Evolutionary conservation across 2,329 filamentous ascomycete genomes (phyloP).

Genomic region (Aspergillus awamori): DNA sequence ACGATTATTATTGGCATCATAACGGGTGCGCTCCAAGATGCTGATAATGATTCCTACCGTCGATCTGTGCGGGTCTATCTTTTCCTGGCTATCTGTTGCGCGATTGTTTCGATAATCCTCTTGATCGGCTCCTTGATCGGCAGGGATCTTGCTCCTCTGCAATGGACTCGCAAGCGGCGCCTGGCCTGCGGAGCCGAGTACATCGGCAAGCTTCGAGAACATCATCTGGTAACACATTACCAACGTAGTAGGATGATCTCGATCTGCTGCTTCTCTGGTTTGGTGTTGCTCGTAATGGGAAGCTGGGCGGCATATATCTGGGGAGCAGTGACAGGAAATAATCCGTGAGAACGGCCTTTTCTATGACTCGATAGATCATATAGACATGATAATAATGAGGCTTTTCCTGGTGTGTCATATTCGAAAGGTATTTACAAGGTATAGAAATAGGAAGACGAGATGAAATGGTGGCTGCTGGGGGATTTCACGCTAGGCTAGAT

Average conservation of each 20-base stretch:
- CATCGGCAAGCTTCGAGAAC: conserved; percentile 48
- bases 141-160: conserved; percentile 54
- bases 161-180: conserved; percentile 62
- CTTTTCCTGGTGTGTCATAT: too few species aligned
- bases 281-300: conserved; percentile 55
- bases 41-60: conserved; percentile 59
- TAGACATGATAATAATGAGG: too few species aligned
- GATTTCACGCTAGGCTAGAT: background rate
- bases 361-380: background rate
- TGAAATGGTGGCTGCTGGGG: background rate
- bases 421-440: background rate
- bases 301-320: conserved; percentile 59
- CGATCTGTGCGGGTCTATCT: conserved; percentile 61
- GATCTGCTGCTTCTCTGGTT: conserved; percentile 46
- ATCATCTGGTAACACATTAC: conserved; percentile 43
- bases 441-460: background rate
- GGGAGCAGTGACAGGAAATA: conserved; percentile 60
- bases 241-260: conserved; percentile 48
- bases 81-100: conserved; percentile 54
- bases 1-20: conserved; percentile 63
- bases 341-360: conserved; percentile 26
- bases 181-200: conserved; percentile 47
- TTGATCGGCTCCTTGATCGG: conserved; percentile 43
- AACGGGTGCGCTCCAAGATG: conserved; percentile 62
- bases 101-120: conserved; percentile 50